A percentile compares a stretch with the other conserved stretches of the same genome.
Evolutionary conservation across 164 flowering plant species (phyloP).

Genomic region (Cinnamomum chago): DNA sequence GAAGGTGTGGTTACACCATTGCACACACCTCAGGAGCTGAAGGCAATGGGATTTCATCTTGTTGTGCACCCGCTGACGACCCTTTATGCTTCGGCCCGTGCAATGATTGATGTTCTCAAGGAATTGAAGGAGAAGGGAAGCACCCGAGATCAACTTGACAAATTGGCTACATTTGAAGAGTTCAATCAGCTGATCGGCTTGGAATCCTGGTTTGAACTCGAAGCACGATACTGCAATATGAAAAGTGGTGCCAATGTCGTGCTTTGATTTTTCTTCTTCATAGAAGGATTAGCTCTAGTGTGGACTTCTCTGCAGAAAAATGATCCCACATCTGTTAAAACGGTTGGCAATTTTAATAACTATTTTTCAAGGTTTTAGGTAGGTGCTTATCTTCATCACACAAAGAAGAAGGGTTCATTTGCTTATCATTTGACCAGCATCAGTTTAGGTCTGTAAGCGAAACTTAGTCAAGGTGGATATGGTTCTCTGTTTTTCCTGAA

Average conservation of each 20-base stretch:
- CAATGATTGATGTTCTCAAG: conserved; percentile 18
- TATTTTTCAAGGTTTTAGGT: no score
- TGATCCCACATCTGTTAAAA: no score
- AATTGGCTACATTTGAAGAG: conserved; percentile 25
- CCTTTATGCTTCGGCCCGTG: conserved; percentile 25
- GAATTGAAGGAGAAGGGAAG: conserved; percentile 23
- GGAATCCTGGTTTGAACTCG: conserved; percentile 26
- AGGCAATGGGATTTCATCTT: conserved; percentile 27
- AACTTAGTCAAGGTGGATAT: no score
- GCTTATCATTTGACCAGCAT: no score
- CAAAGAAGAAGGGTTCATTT: no score
- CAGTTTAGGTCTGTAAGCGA: no score
- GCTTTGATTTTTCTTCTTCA: not conserved
- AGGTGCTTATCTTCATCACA: no score
- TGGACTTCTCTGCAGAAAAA: no score
- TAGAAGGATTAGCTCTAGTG: no score
- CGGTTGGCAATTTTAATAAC: no score
- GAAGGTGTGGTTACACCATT: conserved; percentile 34
- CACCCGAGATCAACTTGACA: conserved; percentile 19
- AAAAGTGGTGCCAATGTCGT: not conserved
- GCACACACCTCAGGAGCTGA: conserved; percentile 30
- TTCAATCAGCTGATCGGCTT: conserved; percentile 22
- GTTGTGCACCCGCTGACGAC: conserved; percentile 22
- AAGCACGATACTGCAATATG: conserved; percentile 13
- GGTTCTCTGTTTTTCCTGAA: no score